Evolutionary conservation across 345 rosid genomes (phyloP), one percentile per base, ranked within the genome.

Genomic region (Aquilaria yunnanensis): DNA sequence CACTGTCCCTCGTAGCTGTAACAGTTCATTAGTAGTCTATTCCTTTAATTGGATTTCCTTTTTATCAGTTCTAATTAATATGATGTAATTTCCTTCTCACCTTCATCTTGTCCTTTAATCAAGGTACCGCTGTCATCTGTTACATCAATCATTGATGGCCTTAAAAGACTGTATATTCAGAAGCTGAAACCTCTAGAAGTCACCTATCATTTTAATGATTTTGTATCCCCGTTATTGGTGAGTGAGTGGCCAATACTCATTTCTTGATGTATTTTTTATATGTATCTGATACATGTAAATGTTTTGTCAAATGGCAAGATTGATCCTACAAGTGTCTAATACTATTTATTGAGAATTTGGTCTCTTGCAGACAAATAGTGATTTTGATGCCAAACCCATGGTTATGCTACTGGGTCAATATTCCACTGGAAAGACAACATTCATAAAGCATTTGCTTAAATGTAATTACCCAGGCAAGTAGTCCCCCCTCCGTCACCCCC

Each of bases 331-430:
- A 47, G 52, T 71, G 50, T 64, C 23, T 59, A 34, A 48, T 59
- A 59, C 57, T 12, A 23, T 37, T 37, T 37, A 1, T 37, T 37
- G 43, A 9, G 43, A 37, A 37, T 47, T 47, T 56, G 51, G 46
- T 73, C 63, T 62, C 32, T n/a, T 75, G 67, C 72, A 94, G 99
- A 69, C 88, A 61, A 85, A 82, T 66, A 90, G 97, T 68, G 97
- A 90, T 71, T 94, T 93, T 67, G 96, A 94, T 71, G 97, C 96
- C 37, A 94, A 83, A 69, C 99, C 99, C 54, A 94, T 88, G 96
- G 99, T 90, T 48, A 88, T 90, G 99, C 90, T 90, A 68, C 77
- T 90, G 83, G 99, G 97, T 69, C 99, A 94, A 61, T 86, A 94
- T 75, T 94, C 99, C 62, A 94, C 99, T 49, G 99, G 99, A 31